Percentiles rank a stretch among this genome's conserved stretches.
phyloP scores from a whole-genome alignment of 2,329 filamentous ascomycete species.

The Colletotrichum noveboracense region DNA sequence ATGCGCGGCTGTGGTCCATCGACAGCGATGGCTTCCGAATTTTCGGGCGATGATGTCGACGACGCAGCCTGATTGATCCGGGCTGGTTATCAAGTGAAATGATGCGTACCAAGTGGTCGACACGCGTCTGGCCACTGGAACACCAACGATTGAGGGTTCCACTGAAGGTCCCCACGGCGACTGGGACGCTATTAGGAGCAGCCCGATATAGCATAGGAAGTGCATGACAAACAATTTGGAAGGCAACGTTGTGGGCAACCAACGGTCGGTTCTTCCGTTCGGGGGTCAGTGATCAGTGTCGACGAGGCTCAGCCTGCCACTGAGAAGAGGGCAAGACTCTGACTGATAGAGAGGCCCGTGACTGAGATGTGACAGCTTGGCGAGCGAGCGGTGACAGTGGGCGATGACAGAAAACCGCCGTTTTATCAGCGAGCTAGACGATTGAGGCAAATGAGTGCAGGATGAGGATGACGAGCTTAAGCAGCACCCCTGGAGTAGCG shows the following conservation, averaged over 20 bases:
- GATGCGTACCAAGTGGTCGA: neutral
- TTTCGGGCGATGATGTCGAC: neutral
- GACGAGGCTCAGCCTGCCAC: neutral
- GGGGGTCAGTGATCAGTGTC: neutral
- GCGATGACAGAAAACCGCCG: neutral
- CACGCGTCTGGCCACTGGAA: neutral
- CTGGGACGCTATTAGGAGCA: neutral
- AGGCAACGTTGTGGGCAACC: neutral
- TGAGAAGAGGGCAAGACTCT: neutral
- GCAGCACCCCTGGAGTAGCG: constrained; percentile 1
- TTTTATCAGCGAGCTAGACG: neutral
- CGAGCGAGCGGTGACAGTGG: neutral
- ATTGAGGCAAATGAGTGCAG: neutral
- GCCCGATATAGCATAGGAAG: neutral
- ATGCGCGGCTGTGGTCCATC: neutral
- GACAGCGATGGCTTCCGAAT: neutral
- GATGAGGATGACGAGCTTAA: constrained; percentile 1
- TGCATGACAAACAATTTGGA: neutral
- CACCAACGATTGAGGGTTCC: neutral
- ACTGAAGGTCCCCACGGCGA: constrained; percentile 8
- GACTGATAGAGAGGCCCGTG: neutral
- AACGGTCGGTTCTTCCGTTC: neutral
- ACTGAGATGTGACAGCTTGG: constrained; percentile 15
- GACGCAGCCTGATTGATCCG: neutral
- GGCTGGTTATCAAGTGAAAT: constrained; percentile 7